Base-by-base conservation (phyloP, 306 rosid species). In the Vachellia pachyceras region DNA sequence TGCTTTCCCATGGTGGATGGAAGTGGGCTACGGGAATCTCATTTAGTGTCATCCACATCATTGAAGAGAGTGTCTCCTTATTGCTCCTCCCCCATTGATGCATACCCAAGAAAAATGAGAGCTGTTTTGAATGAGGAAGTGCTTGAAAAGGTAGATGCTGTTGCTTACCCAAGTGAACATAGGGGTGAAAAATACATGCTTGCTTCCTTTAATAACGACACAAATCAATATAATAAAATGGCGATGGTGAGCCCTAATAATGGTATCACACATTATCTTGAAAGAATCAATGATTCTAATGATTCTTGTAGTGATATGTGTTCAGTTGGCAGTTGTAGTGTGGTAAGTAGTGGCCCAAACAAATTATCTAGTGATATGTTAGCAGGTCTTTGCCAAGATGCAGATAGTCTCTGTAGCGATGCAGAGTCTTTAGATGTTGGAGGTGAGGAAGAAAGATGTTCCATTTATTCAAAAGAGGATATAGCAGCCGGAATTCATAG, bases 241-340 rank as follows among this genome's bases (percentile, higher is more conserved):
- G 79, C 84, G 85, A 73, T 80, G 84, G 70, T 46, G 76, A 84
- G 74, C 72, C 78, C 54, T 77, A 73, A 63, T 82, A 84, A 76
- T 85, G 76, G 79, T 72, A 70, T 64, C 52, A 46, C 88, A 61
- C 78, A 75, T 67, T 85, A 70, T 84, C 75, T 75, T 84, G 92
- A 86, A 84, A 82, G 87, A 88, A 82, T 84, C 76, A 77, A 79
- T 13, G 91, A 83, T 79, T 69, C 79, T 64, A 87, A 70, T 89
- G 86, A 79, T 74, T 79, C 79, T 81, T 89, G 87, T 85, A 88
- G 85, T 76, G 88, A 73, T 86, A 41, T 84, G 61, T 91, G 89
- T 83, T 95, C 97, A 67, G 94, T 95, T 69, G 99, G 93, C 84
- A 95, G 99, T 85, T 89, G 95, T 88, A 88, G 94, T 86, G 89